A percentile compares a stretch with the other conserved stretches of the same genome.
phyloP scores from a whole-genome alignment of 805 yeast genomes.

The Saccharomycopsis amapae region DNA sequence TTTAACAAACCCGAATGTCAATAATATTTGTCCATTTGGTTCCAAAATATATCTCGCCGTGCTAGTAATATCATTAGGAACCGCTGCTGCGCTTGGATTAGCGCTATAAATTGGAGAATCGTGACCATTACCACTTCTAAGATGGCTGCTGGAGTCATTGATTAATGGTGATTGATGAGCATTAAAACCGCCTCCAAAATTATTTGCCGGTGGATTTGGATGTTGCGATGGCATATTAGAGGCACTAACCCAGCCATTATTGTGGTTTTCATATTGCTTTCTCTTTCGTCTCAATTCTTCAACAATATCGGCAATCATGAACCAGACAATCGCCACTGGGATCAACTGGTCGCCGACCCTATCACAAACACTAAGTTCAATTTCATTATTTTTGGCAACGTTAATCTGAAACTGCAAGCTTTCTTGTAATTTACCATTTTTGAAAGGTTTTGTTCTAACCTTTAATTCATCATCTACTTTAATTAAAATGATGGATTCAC shows the following conservation, averaged over 20 bases:
- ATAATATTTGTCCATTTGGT: slow-evolving; percentile 85
- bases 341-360: slow-evolving; percentile 54
- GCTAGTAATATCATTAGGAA: slow-evolving; percentile 35
- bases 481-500: slow-evolving; percentile 70
- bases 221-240: slow-evolving; percentile 35
- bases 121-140: slow-evolving; percentile 13
- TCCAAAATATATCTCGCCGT: slow-evolving; percentile 87
- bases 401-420: slow-evolving; percentile 54
- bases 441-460: slow-evolving; percentile 66
- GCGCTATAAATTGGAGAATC: slow-evolving; percentile 6
- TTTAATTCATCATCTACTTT: slow-evolving; percentile 85
- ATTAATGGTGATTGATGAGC: slow-evolving; percentile 15
- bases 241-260: slow-evolving; percentile 86
- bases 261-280: slow-evolving; percentile 63
- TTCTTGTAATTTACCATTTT: slow-evolving; percentile 80
- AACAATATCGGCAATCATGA: slow-evolving; percentile 80
- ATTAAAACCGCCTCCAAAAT: slow-evolving; percentile 24
- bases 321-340: slow-evolving; percentile 93
- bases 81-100: slow-evolving; percentile 8
- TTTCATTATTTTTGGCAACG: slow-evolving; percentile 87
- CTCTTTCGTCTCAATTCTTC: slow-evolving; percentile 92
- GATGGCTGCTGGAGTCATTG: slow-evolving; percentile 7
- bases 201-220: slow-evolving; percentile 6
- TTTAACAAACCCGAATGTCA: slow-evolving; percentile 76
- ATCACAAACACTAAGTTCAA: slow-evolving; percentile 84